phyloP scores from a whole-genome alignment of 768 basidiomycete genomes.

The Panellus pusillus region DNA sequence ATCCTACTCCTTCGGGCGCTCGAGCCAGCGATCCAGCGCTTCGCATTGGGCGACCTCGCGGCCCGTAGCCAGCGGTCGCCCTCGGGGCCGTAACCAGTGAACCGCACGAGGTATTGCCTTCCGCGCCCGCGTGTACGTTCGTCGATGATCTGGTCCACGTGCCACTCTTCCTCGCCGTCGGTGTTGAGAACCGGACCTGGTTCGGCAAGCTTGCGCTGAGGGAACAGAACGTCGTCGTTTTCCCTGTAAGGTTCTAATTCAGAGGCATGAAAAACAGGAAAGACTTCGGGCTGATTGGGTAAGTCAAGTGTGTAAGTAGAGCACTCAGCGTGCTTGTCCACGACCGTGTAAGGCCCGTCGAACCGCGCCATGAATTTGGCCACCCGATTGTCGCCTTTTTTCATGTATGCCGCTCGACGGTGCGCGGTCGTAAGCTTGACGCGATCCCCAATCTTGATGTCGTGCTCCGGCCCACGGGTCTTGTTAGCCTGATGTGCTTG shows the following conservation, averaged over 20 bases:
- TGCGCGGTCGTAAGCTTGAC: slow-evolving; percentile 32
- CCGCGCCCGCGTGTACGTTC: not conserved
- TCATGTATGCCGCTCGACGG: slow-evolving; percentile 26
- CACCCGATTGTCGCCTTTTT: slow-evolving; percentile 21
- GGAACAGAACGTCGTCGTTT: slow-evolving; percentile 33
- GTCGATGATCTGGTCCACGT: slow-evolving; percentile 31
- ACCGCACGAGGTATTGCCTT: not conserved
- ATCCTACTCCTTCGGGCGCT: not conserved
- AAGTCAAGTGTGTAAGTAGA: slow-evolving; percentile 28
- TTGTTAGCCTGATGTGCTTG: slow-evolving; percentile 27
- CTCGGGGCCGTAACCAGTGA: slow-evolving; percentile 8
- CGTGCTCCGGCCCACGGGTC: slow-evolving; percentile 17
- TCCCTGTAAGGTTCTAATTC: slow-evolving; percentile 23
- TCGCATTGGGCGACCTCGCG: slow-evolving; percentile 23
- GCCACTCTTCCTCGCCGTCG: slow-evolving; percentile 26
- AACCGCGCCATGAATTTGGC: slow-evolving; percentile 39
- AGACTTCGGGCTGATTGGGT: slow-evolving; percentile 21
- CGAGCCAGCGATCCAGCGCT: slow-evolving; percentile 4
- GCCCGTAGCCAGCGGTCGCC: slow-evolving; percentile 31
- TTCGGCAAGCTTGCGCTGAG: slow-evolving; percentile 15
- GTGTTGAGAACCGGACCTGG: slow-evolving; percentile 24
- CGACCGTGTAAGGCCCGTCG: slow-evolving; percentile 31
- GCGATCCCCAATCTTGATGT: slow-evolving; percentile 25
- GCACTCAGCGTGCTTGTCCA: not conserved
- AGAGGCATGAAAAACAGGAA: slow-evolving; percentile 36